phyloP scores from a whole-genome alignment of 257 asterid genomes.

The Mitragyna speciosa region DNA sequence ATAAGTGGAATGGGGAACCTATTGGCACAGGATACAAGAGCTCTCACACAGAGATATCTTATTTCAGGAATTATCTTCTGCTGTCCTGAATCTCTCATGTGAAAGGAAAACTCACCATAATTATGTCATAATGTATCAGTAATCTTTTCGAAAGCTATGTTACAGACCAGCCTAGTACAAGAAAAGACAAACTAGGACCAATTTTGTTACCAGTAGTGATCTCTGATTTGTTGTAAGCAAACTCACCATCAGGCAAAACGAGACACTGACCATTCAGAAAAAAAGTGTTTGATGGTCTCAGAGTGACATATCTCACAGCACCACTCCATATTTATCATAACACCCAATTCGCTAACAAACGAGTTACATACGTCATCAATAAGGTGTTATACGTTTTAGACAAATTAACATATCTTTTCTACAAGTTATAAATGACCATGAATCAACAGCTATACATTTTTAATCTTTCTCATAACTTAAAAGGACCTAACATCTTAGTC shows the following conservation, averaged over 20 bases:
- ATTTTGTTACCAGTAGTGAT: neutral
- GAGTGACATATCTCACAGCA: neutral
- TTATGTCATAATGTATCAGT: neutral
- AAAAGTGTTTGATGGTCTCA: neutral
- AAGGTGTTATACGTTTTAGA: neutral
- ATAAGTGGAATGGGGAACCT: neutral
- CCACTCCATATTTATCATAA: neutral
- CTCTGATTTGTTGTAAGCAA: neutral
- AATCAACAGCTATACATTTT: neutral
- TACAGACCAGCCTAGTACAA: neutral
- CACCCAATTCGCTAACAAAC: neutral
- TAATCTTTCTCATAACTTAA: neutral
- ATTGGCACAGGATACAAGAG: neutral
- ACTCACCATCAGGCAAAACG: neutral
- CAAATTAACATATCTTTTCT: neutral
- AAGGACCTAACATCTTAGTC: too few species aligned
- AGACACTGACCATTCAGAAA: neutral
- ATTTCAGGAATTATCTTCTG: neutral
- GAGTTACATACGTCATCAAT: neutral
- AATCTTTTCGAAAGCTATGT: neutral
- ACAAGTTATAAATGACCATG: neutral
- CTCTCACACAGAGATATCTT: neutral
- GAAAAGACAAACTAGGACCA: neutral
- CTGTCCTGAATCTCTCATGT: too few species aligned
- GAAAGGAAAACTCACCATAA: neutral